Base-by-base conservation (phyloP, 495 filamentous ascomycete genomes). In the Amorphotheca resinae region DNA sequence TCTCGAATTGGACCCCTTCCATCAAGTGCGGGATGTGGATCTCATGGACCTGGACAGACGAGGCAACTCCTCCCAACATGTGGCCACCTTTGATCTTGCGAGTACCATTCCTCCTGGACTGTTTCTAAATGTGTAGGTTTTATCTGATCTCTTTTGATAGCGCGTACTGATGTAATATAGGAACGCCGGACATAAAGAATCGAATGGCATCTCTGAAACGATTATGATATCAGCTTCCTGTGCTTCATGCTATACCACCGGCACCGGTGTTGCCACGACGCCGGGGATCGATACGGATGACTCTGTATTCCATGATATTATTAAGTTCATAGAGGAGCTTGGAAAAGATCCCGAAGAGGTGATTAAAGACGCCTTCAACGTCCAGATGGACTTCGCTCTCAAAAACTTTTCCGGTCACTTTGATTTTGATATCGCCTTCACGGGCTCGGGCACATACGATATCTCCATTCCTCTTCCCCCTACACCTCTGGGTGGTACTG, bases 181-280 rank as follows among this genome's bases (percentile, higher is more conserved):
- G n/a, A n/a, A n/a, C n/a, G n/a, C n/a, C n/a, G n/a, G n/a, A n/a
- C n/a, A n/a, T n/a, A n/a, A n/a, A n/a, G n/a, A n/a, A n/a, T n/a
- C n/a, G n/a, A n/a, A n/a, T n/a, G n/a, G n/a, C n/a, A n/a, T n/a
- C n/a, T n/a, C n/a, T n/a, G n/a, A n/a, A n/a, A n/a, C n/a, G n/a
- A n/a, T n/a, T n/a, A n/a, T n/a, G 32, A 34, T 34, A 34, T 34
- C 32, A 34, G 41, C 32, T 2, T 34, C 15, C 7, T 44, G 41
- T 44, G 22, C 23, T 2, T 35, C 30, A 14, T 44, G 41, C 22
- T 44, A 6, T 17, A 35, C 41, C 12, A 44, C 41, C 7, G 41
- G 41, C 9, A 23, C 3, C 7, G 30, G 17, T 4, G 30, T 44
- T 9, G 30, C 33, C 4, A 35, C 41, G 5, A 44, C 41, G 4